Conservation (phyloP, 2,329 filamentous ascomycete genomes). For the Lasiodiplodia sp. region DNA sequence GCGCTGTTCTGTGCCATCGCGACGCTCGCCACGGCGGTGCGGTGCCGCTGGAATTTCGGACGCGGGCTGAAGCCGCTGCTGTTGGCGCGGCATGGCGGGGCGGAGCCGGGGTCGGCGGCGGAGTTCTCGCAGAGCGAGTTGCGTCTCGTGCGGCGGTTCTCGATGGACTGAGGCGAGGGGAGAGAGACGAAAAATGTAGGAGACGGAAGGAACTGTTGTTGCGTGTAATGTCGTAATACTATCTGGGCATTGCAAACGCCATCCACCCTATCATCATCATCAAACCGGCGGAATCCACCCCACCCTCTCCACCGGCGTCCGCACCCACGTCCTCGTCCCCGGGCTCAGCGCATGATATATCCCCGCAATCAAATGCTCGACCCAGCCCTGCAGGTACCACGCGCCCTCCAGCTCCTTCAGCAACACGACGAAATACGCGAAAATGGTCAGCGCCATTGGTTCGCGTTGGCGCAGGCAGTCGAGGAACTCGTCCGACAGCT, state of each 20-base stretch:
- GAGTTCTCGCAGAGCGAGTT: not conserved
- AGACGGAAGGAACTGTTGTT: not conserved
- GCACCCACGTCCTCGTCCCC: not conserved
- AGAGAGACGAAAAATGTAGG: not conserved
- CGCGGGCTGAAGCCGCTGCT: not conserved
- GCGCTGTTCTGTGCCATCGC: too few species aligned
- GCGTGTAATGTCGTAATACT: too few species aligned
- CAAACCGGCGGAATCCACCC: slow-evolving; percentile 8
- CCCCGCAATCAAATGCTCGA: slow-evolving; percentile 3
- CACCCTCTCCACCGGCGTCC: slow-evolving; percentile 12
- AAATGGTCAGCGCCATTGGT: not conserved
- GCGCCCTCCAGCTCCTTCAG: not conserved
- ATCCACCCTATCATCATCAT: not conserved
- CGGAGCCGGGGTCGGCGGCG: not conserved
- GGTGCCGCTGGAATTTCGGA: slow-evolving; percentile 27
- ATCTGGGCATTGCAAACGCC: not conserved
- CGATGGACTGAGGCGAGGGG: not conserved
- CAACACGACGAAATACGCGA: slow-evolving; percentile 9
- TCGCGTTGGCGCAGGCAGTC: not conserved
- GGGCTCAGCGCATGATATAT: not conserved
- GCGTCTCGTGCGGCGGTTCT: not conserved
- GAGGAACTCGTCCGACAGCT: slow-evolving; percentile 8
- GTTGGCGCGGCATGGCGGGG: not conserved
- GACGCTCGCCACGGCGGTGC: slow-evolving; percentile 23
- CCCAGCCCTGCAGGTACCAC: slow-evolving; percentile 7